phyloP scores from a whole-genome alignment of 768 basidiomycete species.

The Leccinum boreale region DNA sequence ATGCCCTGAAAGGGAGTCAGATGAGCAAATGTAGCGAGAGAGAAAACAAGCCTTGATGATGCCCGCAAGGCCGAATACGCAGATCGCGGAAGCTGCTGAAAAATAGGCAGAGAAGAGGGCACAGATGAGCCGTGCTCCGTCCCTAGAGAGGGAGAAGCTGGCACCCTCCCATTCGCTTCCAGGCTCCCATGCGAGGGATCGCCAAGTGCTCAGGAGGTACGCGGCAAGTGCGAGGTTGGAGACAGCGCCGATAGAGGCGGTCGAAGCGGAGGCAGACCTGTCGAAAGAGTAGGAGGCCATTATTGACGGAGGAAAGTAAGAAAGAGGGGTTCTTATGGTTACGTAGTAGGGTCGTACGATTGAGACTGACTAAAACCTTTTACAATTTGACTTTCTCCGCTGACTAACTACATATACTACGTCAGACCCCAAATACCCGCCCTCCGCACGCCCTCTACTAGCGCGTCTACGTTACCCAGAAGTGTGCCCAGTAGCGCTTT shows the following conservation, averaged over 20 bases:
- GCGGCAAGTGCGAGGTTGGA: slow-evolving; percentile 39
- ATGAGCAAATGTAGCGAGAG: background rate
- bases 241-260: slow-evolving; percentile 38
- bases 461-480: slow-evolving; percentile 87
- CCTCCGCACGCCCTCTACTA: slow-evolving; percentile 83
- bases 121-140: slow-evolving; percentile 50
- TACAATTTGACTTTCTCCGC: background rate
- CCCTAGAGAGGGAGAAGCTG: slow-evolving; percentile 37
- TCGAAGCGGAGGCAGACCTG: slow-evolving; percentile 37
- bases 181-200: slow-evolving; percentile 43
- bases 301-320: background rate
- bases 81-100: slow-evolving; percentile 59
- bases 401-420: slow-evolving; percentile 16
- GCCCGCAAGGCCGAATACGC: slow-evolving; percentile 64
- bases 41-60: slow-evolving; percentile 52
- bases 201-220: slow-evolving; percentile 43
- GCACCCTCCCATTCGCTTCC: slow-evolving; percentile 51
- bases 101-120: slow-evolving; percentile 66
- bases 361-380: slow-evolving; percentile 3
- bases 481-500: slow-evolving; percentile 75
- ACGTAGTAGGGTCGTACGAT: background rate
- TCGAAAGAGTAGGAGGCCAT: slow-evolving; percentile 6
- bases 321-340: background rate
- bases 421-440: slow-evolving; percentile 85
- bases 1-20: slow-evolving; percentile 44